Conservation (phyloP, 2,329 filamentous ascomycete species). For the Neonectria sp. region DNA sequence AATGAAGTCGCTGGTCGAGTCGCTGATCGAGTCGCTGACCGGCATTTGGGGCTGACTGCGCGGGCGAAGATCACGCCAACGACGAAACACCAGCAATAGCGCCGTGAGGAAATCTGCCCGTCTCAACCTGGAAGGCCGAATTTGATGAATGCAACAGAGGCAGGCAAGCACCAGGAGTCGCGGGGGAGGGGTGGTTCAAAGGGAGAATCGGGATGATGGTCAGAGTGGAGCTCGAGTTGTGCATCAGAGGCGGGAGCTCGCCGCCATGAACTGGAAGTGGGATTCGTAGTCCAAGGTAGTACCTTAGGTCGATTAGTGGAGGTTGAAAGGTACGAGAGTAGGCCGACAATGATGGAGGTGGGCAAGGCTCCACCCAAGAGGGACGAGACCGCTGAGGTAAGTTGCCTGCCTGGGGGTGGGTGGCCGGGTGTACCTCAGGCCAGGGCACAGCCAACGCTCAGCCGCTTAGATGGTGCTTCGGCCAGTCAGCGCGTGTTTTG, state of each 20-base stretch:
- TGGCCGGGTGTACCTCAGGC: not conserved
- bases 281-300: slow-evolving; percentile 31
- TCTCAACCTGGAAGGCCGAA: slow-evolving; percentile 20
- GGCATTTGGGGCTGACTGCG: slow-evolving; percentile 57
- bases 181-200: slow-evolving; percentile 17
- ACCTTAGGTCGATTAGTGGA: slow-evolving; percentile 34
- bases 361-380: slow-evolving; percentile 22
- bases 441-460: not conserved
- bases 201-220: slow-evolving; percentile 27
- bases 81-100: slow-evolving; percentile 33
- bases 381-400: slow-evolving; percentile 28
- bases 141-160: slow-evolving; percentile 10
- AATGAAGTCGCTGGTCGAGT: slow-evolving; percentile 37
- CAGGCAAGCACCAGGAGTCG: slow-evolving; percentile 18
- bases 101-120: slow-evolving; percentile 25
- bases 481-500: not conserved
- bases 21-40: slow-evolving; percentile 51
- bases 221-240: slow-evolving; percentile 28
- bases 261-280: slow-evolving; percentile 31
- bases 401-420: slow-evolving; percentile 10
- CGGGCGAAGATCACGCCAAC: slow-evolving; percentile 45
- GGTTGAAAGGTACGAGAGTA: slow-evolving; percentile 27
- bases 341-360: slow-evolving; percentile 16
- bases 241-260: slow-evolving; percentile 29
- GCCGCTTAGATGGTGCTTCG: not conserved